These are phyloP conservation scores for Albugo laibachii DNA, from an alignment of 352 stramenopile species.

Conservation along the genomic window DNA sequence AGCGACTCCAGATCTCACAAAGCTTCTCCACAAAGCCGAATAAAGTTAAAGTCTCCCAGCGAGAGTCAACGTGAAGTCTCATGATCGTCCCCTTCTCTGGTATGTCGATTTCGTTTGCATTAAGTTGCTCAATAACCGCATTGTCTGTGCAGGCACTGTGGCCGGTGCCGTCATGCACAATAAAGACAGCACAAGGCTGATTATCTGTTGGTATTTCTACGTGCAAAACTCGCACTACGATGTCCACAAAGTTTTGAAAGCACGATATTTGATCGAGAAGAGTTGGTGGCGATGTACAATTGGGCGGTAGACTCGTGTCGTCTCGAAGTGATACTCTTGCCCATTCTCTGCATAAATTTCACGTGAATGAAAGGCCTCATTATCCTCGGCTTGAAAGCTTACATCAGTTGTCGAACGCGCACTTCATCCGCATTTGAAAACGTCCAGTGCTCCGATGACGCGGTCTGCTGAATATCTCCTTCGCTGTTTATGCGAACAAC, in stretches of 20 bases:
- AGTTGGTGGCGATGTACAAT: constrained; percentile 19
- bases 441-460: constrained; percentile 32
- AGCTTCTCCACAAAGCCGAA: constrained; percentile 28
- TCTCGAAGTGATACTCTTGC: constrained; percentile 13
- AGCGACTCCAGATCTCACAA: constrained; percentile 34
- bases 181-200: no score
- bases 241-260: constrained; percentile 28
- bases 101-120: constrained; percentile 3
- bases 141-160: no score
- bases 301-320: constrained; percentile 27
- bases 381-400: constrained; percentile 16
- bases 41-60: constrained; percentile 30
- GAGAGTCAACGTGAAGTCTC: constrained; percentile 44
- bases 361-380: neutral
- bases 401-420: constrained; percentile 13
- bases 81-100: constrained; percentile 24
- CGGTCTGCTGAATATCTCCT: constrained; percentile 19
- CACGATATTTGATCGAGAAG: constrained; percentile 21
- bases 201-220: constrained; percentile 13
- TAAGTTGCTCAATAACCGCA: constrained; percentile 1
- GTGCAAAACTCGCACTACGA: constrained; percentile 34
- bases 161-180: no score
- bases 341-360: constrained; percentile 19
- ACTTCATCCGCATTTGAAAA: constrained; percentile 32
- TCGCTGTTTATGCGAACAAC: constrained; percentile 19